phyloP scores from a whole-genome alignment of 2,329 filamentous ascomycete genomes.

The Trichothecium sympodiale region DNA sequence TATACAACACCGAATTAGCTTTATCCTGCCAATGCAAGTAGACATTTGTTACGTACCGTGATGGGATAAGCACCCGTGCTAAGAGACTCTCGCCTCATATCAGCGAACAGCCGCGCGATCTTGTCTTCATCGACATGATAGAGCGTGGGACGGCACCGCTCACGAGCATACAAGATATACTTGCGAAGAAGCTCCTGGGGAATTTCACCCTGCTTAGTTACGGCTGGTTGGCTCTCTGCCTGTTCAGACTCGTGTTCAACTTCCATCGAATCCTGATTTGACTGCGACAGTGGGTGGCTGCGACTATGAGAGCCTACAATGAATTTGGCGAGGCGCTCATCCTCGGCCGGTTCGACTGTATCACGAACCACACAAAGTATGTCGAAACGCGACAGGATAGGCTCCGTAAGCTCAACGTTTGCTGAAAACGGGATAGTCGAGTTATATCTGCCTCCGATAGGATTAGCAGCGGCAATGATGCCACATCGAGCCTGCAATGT shows the following conservation, averaged over 20 bases:
- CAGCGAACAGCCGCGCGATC: constrained; percentile 82
- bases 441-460: constrained; percentile 92
- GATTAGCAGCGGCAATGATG: constrained; percentile 93
- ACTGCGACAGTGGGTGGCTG: constrained; percentile 61
- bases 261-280: constrained; percentile 54
- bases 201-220: constrained; percentile 49
- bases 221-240: constrained; percentile 21
- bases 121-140: constrained; percentile 99
- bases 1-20: constrained; percentile 20
- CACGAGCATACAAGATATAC: constrained; percentile 91
- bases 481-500: constrained; percentile 92
- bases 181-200: constrained; percentile 86
- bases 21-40: no score
- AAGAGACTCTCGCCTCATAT: constrained; percentile 87
- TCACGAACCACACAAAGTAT: constrained; percentile 94
- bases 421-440: constrained; percentile 90
- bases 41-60: constrained; percentile 78
- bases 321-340: constrained; percentile 87
- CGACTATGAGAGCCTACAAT: constrained; percentile 90
- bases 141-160: constrained; percentile 81
- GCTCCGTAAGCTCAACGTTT: constrained; percentile 94
- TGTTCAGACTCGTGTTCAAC: constrained; percentile 44
- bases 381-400: constrained; percentile 95
- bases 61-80: constrained; percentile 96
- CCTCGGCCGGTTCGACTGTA: constrained; percentile 83